Conservation (phyloP, 1,284 basidiomycete species). For the Phylloporus sp. region DNA sequence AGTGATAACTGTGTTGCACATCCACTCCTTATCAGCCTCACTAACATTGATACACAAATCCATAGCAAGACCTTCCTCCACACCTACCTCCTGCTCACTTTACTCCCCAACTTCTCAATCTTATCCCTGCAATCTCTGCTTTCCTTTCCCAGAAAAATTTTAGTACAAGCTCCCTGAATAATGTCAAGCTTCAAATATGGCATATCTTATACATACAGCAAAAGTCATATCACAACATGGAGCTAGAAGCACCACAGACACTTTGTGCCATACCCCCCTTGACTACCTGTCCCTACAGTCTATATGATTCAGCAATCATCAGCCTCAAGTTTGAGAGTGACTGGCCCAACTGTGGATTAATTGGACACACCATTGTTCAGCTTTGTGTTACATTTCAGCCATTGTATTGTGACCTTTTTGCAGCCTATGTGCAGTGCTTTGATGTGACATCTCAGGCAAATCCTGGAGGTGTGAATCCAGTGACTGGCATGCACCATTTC, state of each 20-base stretch:
- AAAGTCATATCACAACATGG: neutral
- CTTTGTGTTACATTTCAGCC: too few relatives aligned
- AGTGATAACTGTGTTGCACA: slow-evolving; percentile 41
- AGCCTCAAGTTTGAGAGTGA: too few relatives aligned
- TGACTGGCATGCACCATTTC: too few relatives aligned
- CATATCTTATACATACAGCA: neutral
- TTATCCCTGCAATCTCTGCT: neutral
- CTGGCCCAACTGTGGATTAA: too few relatives aligned
- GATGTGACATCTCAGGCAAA: too few relatives aligned
- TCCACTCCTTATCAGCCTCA: slow-evolving; percentile 42
- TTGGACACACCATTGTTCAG: too few relatives aligned
- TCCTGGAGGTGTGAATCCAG: too few relatives aligned
- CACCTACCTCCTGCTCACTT: slow-evolving; percentile 32
- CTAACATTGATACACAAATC: slow-evolving; percentile 38
- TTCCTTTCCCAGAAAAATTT: neutral
- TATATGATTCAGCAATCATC: neutral
- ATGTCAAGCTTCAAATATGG: neutral
- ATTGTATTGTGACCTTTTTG: too few relatives aligned
- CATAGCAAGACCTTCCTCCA: slow-evolving; percentile 39
- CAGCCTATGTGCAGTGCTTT: too few relatives aligned
- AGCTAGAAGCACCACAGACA: neutral
- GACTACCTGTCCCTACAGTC: neutral
- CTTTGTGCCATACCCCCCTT: neutral
- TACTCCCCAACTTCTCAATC: neutral
- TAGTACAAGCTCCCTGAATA: too few relatives aligned